Evolutionary conservation across 169 alveolate genomes (phyloP), one percentile per base, ranked within the genome.

Genomic region (Miamiensis avidus): DNA sequence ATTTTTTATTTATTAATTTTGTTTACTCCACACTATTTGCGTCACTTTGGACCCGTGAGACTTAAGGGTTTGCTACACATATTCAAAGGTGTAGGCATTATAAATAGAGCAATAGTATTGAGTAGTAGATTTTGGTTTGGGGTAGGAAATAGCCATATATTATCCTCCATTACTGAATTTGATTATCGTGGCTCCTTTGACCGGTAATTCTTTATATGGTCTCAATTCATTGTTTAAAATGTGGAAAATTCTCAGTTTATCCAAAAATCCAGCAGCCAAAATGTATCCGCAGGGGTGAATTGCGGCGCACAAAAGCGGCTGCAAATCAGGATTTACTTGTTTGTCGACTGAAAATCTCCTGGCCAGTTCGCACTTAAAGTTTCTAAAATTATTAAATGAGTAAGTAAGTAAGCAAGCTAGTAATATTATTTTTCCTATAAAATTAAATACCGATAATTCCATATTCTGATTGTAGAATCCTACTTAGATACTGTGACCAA

Each of bases 211-310:
- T 77, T 91, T 90, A 84, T 82, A 94, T 74, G 81, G 86, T 73
- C 93, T 81, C 34, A 96, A 78, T 75, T 93, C 96, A 84, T 92
- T 93, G 81, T 91, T 91, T 16, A 95, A 76, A 30, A 94, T 84
- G 86, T 94, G 97, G 84, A 87, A 93, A 27, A 96, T 88, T 49
- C 97, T 87, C 25, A 96, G 88, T 87, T 91, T 94, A 86, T 96
- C 98, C 25, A 85, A 65, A 85, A 94, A 95, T 29, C 97, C 95
- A 16, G 93, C 96, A 0, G 98, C 97, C 29, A 94, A 78, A 82
- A 91, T 93, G 88, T 93, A 96, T 29, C 98, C 98, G 34, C 93
- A 82, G n/a, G 98, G 98, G 83, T 96, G 98, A 29, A 96, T 83
- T n/a, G 97, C 96, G 15, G 93, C 94, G 0, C 95, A 89, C 31